Evolutionary conservation across 2,329 filamentous ascomycete species (phyloP).

Genomic region (Epichloe gansuensis): DNA sequence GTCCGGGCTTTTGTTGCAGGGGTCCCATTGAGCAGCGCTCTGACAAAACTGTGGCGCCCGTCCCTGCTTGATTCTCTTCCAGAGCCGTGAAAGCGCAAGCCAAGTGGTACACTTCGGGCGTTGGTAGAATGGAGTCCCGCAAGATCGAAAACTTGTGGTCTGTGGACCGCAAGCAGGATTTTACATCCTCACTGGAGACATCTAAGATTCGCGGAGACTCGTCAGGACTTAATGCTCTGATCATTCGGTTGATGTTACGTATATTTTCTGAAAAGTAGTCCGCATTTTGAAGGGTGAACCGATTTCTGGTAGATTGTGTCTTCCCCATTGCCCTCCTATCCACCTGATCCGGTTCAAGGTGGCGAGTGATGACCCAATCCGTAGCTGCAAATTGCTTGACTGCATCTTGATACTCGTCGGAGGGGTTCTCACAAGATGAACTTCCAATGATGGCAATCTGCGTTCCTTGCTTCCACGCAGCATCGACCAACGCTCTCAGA

Average conservation of each 20-base stretch:
- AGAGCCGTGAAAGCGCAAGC: constrained; percentile 20
- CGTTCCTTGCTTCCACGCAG: constrained; percentile 56
- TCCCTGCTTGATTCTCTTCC: constrained; percentile 11
- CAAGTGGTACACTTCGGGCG: constrained; percentile 27
- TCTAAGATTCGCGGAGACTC: constrained; percentile 2
- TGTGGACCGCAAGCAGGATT: constrained; percentile 15
- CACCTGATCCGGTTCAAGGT: constrained; percentile 19
- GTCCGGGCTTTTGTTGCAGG: constrained; percentile 18
- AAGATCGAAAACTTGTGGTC: constrained; percentile 17
- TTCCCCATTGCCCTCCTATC: constrained; percentile 7
- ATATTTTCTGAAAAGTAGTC: constrained; percentile 34
- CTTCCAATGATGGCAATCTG: constrained; percentile 72
- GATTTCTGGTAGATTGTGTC: background rate
- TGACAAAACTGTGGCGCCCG: constrained; percentile 15
- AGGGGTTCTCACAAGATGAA: constrained; percentile 42
- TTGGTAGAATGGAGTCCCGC: constrained; percentile 23
- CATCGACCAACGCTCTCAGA: constrained; percentile 59
- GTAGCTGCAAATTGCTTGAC: constrained; percentile 25
- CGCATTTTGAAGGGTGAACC: constrained; percentile 18
- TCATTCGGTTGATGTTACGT: constrained; percentile 33
- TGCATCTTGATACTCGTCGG: constrained; percentile 27
- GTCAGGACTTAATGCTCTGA: constrained; percentile 23
- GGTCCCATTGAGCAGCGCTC: constrained; percentile 21
- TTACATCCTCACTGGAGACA: constrained; percentile 14
- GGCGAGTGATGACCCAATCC: constrained; percentile 28